A percentile compares a stretch with the other conserved stretches of the same genome.
phyloP scores from a whole-genome alignment of 2,329 filamentous ascomycete species.

The Bipolaris gigantea region DNA sequence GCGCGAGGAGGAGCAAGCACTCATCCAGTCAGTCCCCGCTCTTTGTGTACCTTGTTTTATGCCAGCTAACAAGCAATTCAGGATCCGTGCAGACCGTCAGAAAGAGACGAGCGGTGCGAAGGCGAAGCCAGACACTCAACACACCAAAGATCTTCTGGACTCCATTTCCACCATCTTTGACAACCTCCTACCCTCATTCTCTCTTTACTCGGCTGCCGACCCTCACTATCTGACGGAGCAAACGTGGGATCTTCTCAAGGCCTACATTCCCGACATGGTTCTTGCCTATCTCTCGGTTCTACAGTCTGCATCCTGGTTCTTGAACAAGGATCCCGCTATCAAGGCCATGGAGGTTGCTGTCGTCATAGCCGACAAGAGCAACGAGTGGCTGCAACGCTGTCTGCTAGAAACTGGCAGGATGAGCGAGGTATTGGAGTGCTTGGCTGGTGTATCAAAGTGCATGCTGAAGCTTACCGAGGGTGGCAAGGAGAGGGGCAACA shows the following conservation, averaged over 20 bases:
- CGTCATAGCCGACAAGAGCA: slow-evolving; percentile 59
- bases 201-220: slow-evolving; percentile 4
- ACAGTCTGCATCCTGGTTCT: slow-evolving; percentile 73
- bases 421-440: slow-evolving; percentile 55
- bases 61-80: slow-evolving; percentile 11
- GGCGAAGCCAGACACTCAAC: slow-evolving; percentile 29
- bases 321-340: slow-evolving; percentile 75
- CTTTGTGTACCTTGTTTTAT: neutral
- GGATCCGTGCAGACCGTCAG: slow-evolving; percentile 15
- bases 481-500: slow-evolving; percentile 44
- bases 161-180: slow-evolving; percentile 46
- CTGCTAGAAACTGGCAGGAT: slow-evolving; percentile 49
- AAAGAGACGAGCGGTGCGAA: slow-evolving; percentile 11
- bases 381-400: slow-evolving; percentile 40
- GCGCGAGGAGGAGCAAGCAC: slow-evolving; percentile 47
- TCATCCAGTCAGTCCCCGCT: slow-evolving; percentile 35
- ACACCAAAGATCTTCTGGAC: slow-evolving; percentile 46
- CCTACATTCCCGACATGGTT: slow-evolving; percentile 83
- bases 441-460: slow-evolving; percentile 77
- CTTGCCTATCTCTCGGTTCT: slow-evolving; percentile 81
- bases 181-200: slow-evolving; percentile 35
- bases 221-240: slow-evolving; percentile 6
- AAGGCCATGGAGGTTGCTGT: slow-evolving; percentile 86
- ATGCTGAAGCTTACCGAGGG: slow-evolving; percentile 58
- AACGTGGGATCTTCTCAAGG: slow-evolving; percentile 63